Evolutionary conservation across 2,329 filamentous ascomycete species (phyloP).

Genomic region (Pyrenophora graminea): DNA sequence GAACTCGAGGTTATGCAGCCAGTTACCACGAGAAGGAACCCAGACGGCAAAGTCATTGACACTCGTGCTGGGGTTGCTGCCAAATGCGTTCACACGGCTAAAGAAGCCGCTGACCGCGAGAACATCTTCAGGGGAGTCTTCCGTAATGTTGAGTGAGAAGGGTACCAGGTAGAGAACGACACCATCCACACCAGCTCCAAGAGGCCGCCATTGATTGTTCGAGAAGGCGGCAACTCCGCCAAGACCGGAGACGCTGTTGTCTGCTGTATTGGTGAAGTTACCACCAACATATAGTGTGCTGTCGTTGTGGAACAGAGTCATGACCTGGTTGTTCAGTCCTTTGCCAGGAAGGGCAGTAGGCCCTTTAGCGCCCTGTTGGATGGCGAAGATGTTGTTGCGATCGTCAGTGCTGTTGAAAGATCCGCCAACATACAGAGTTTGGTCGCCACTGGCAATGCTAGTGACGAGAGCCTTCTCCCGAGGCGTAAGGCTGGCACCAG

Average conservation of each 20-base stretch:
- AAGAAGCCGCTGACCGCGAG: slow-evolving; percentile 84
- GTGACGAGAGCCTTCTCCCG: slow-evolving; percentile 69
- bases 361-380: slow-evolving; percentile 62
- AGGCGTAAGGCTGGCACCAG: slow-evolving; percentile 67
- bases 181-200: slow-evolving; percentile 87
- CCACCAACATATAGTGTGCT: slow-evolving; percentile 75
- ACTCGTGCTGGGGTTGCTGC: slow-evolving; percentile 61
- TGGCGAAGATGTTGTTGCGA: slow-evolving; percentile 75
- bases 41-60: slow-evolving; percentile 85
- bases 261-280: slow-evolving; percentile 75
- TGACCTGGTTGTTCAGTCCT: slow-evolving; percentile 80
- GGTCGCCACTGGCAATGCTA: slow-evolving; percentile 66
- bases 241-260: slow-evolving; percentile 65
- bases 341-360: slow-evolving; percentile 66
- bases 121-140: slow-evolving; percentile 68
- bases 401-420: slow-evolving; percentile 70
- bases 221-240: slow-evolving; percentile 76
- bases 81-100: slow-evolving; percentile 70
- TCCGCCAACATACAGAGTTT: slow-evolving; percentile 73
- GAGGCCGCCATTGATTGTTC: slow-evolving; percentile 71
- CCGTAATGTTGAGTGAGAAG: slow-evolving; percentile 77
- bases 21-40: slow-evolving; percentile 83
- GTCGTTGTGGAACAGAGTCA: slow-evolving; percentile 69
- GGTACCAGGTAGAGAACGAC: slow-evolving; percentile 74
- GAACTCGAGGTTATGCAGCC: slow-evolving; percentile 77